A percentile compares a stretch with the other conserved stretches of the same genome.
Conservation (phyloP, 2,329 filamentous ascomycete genomes). For the Paraconiothyrium brasiliense region DNA sequence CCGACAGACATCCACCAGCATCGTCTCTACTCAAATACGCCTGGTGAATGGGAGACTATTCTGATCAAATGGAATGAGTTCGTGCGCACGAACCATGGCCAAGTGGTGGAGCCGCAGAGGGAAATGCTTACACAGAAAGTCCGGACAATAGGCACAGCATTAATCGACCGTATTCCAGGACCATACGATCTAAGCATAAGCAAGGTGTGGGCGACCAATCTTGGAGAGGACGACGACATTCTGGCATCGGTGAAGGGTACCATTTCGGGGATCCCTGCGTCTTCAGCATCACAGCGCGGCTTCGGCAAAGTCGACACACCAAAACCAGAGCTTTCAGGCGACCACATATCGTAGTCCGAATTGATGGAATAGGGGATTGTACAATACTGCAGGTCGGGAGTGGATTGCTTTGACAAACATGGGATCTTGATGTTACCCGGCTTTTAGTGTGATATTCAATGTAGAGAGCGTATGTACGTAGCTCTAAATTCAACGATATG, state of each 20-base stretch:
- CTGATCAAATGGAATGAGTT: conserved; percentile 91
- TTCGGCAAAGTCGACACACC: conserved; percentile 32
- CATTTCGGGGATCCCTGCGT: conserved; percentile 36
- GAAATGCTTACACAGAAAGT: conserved; percentile 89
- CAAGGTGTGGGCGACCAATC: conserved; percentile 90
- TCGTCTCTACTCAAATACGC: conserved; percentile 78
- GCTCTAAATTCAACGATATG: not conserved
- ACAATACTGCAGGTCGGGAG: not conserved
- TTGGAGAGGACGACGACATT: conserved; percentile 50
- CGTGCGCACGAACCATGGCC: conserved; percentile 91
- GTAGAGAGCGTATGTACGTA: not conserved
- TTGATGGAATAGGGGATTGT: not conserved
- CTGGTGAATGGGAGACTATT: conserved; percentile 95
- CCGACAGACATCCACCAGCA: conserved; percentile 98
- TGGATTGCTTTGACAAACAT: not conserved
- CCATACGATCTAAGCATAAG: conserved; percentile 89
- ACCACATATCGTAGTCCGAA: conserved; percentile 20
- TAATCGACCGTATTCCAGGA: conserved; percentile 89
- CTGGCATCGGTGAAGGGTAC: conserved; percentile 36
- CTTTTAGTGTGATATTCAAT: not conserved
- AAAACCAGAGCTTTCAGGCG: conserved; percentile 19
- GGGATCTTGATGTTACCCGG: not conserved
- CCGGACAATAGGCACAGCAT: conserved; percentile 82
- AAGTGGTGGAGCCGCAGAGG: conserved; percentile 90
- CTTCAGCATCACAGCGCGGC: conserved; percentile 26